Percentiles rank a stretch among this genome's conserved stretches.
These are phyloP conservation scores for Ophiostoma tasmaniense DNA, from an alignment of 2,329 filamentous ascomycete species.

Conservation along the genomic window DNA sequence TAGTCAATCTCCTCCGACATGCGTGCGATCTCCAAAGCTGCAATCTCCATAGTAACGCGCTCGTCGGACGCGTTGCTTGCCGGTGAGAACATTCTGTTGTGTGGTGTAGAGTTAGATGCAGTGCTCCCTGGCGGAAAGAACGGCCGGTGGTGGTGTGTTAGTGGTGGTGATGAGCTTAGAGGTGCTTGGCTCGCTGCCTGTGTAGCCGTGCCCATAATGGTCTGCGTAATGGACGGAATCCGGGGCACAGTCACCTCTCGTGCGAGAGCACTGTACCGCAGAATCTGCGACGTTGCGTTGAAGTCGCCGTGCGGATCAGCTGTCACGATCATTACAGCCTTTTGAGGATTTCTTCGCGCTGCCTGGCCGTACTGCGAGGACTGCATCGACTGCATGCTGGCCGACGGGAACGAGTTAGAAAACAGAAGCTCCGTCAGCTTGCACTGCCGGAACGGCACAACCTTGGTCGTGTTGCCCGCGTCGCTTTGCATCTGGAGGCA, in stretches of 20 bases:
- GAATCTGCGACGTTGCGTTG: conserved; percentile 92
- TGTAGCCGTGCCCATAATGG: conserved; percentile 43
- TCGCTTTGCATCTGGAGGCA: conserved; percentile 94
- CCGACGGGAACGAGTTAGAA: conserved; percentile 75
- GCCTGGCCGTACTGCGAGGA: conserved; percentile 24
- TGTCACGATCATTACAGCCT: conserved; percentile 91
- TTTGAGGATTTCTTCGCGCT: conserved; percentile 62
- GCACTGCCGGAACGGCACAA: conserved; percentile 74
- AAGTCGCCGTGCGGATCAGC: conserved; percentile 90
- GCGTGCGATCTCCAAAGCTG: conserved; percentile 71
- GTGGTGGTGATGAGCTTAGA: not conserved
- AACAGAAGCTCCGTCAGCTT: conserved; percentile 80
- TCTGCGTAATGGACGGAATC: conserved; percentile 71
- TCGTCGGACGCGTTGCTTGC: conserved; percentile 36
- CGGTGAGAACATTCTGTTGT: conserved; percentile 33
- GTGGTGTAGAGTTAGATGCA: conserved; percentile 15
- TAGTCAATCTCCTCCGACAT: conserved; percentile 70
- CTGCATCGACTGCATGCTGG: conserved; percentile 29
- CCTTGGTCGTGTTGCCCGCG: conserved; percentile 47
- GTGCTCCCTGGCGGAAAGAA: conserved; percentile 29
- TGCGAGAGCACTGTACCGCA: conserved; percentile 87
- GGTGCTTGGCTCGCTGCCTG: conserved; percentile 19
- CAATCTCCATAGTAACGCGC: conserved; percentile 70
- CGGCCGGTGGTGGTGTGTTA: not conserved
- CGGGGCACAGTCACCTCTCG: conserved; percentile 88